Percentiles rank a stretch among this genome's conserved stretches.
Conservation (phyloP, 768 basidiomycete species). For the Pleurotus tuber-regium region DNA sequence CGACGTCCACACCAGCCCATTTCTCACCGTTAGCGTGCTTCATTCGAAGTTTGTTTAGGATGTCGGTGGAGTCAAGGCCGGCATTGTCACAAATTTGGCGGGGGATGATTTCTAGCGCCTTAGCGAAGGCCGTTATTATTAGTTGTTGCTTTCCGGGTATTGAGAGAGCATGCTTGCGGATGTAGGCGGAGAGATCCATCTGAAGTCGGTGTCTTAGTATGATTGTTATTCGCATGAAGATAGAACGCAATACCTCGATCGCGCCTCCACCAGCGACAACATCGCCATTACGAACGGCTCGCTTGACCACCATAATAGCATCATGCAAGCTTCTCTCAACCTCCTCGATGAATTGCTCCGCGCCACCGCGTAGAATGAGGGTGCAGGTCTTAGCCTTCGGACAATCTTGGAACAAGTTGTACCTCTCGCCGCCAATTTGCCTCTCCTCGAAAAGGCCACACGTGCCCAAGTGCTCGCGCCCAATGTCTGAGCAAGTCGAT, state of each 20-base stretch:
- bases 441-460: constrained; percentile 91
- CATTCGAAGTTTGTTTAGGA: constrained; percentile 97
- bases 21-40: constrained; percentile 84
- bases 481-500: constrained; percentile 92
- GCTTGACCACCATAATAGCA: constrained; percentile 99
- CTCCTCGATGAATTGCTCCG: constrained; percentile 98
- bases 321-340: constrained; percentile 97
- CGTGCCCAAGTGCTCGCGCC: constrained; percentile 86
- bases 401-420: constrained; percentile 93
- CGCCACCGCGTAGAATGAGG: constrained; percentile 89
- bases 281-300: constrained; percentile 92
- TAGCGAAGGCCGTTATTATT: constrained; percentile 93
- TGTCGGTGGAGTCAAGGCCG: constrained; percentile 94
- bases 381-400: constrained; percentile 96
- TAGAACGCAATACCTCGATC: constrained; percentile 65
- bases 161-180: constrained; percentile 85
- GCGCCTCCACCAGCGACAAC: constrained; percentile 98
- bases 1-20: constrained; percentile 96
- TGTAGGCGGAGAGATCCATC: constrained; percentile 97
- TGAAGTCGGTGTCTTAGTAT: constrained; percentile 28
- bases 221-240: not conserved
- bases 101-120: constrained; percentile 96
- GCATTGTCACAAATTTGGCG: constrained; percentile 99
- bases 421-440: constrained; percentile 96
- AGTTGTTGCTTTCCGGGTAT: constrained; percentile 96